These are phyloP conservation scores for Oryza meridionalis DNA, from an alignment of 176 grass and related monocot species.

Conservation along the genomic window DNA sequence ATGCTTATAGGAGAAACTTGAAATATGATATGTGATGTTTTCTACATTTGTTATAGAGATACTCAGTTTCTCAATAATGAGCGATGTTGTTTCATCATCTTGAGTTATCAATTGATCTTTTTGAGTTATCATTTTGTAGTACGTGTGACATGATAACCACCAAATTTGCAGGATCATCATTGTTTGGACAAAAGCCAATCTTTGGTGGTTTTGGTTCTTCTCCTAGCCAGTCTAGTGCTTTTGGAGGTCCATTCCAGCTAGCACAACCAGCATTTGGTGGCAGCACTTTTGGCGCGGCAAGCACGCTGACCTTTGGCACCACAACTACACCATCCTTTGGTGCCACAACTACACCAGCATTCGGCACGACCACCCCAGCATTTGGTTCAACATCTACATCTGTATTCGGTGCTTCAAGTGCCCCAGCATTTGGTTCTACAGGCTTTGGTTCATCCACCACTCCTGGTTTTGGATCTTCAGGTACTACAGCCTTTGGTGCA, in stretches of 20 bases:
- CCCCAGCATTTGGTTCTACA: conserved; percentile 65
- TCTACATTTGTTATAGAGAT: not conserved
- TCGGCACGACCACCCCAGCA: conserved; percentile 56
- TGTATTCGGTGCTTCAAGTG: conserved; percentile 62
- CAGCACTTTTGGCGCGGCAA: conserved; percentile 63
- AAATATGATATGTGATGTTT: not conserved
- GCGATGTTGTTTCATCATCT: not conserved
- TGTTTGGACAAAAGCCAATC: conserved; percentile 86
- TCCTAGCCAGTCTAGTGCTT: conserved; percentile 75
- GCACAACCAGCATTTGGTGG: conserved; percentile 77
- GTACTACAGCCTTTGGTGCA: conserved; percentile 65
- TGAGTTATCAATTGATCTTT: conserved; percentile 1
- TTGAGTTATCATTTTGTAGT: not conserved
- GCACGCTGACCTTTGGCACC: conserved; percentile 51
- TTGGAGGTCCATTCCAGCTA: conserved; percentile 77
- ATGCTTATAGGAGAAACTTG: not conserved
- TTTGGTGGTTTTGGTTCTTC: conserved; percentile 84
- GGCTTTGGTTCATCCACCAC: conserved; percentile 64
- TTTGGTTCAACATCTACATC: conserved; percentile 66
- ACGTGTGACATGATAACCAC: conserved; percentile 16
- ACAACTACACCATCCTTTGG: conserved; percentile 55
- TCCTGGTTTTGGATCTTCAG: conserved; percentile 61
- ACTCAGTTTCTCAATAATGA: not conserved
- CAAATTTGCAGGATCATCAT: conserved; percentile 67
- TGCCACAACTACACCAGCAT: conserved; percentile 52